A percentile compares a stretch with the other conserved stretches of the same genome.
Evolutionary conservation across 345 rosid genomes (phyloP).

Genomic region (Gossypium arboreum): DNA sequence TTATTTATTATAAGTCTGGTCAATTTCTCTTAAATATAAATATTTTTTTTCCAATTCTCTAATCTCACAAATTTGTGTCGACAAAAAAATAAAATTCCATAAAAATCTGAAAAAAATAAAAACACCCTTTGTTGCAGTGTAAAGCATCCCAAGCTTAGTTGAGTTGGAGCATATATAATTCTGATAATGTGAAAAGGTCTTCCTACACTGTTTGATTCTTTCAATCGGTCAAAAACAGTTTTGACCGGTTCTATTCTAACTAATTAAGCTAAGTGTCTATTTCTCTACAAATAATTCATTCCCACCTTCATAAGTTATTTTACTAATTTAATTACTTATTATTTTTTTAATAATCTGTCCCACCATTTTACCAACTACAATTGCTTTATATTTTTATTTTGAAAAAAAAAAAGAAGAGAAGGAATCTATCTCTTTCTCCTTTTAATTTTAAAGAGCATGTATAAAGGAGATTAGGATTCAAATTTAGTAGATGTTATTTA

Average conservation of each 20-base stretch:
- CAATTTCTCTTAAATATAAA: background rate
- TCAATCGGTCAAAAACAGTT: conserved; percentile 12
- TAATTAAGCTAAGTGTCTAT: background rate
- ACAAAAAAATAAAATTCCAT: background rate
- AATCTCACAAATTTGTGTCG: no score
- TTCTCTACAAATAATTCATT: background rate
- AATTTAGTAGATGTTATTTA: no score
- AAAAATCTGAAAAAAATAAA: background rate
- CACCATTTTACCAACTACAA: conserved; percentile 17
- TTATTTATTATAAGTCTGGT: background rate
- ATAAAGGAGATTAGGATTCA: no score
- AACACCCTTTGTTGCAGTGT: background rate
- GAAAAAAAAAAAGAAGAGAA: background rate
- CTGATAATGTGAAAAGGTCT: conserved; percentile 22
- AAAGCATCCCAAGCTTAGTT: background rate
- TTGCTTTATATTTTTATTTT: background rate
- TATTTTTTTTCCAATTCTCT: background rate
- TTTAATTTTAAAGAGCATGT: no score
- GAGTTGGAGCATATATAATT: background rate
- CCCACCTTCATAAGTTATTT: conserved; percentile 6
- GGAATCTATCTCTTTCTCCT: background rate
- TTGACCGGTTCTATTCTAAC: conserved; percentile 31
- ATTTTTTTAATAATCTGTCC: conserved; percentile 10
- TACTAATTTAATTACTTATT: background rate
- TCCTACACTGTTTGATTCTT: conserved; percentile 21